Percentiles rank a stretch among this genome's conserved stretches.
phyloP scores from a whole-genome alignment of 495 filamentous ascomycete genomes.

The Letharia columbiana region DNA sequence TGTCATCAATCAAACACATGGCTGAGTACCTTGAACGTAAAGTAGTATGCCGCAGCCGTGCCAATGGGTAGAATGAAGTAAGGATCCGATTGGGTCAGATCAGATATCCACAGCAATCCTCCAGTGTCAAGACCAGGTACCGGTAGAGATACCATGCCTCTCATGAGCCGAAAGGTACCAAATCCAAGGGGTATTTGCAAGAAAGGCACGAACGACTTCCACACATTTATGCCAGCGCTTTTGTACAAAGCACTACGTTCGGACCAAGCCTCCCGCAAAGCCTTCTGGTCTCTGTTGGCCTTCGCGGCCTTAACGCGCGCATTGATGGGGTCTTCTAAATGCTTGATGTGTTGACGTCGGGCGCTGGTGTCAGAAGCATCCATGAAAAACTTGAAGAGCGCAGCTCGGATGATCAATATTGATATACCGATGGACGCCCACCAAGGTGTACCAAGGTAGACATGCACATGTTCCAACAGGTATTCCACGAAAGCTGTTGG shows the following conservation, averaged over 20 bases:
- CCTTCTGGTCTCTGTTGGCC: slow-evolving; percentile 34
- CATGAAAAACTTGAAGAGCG: slow-evolving; percentile 56
- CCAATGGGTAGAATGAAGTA: slow-evolving; percentile 59
- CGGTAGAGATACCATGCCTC: slow-evolving; percentile 65
- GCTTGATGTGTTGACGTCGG: slow-evolving; percentile 40
- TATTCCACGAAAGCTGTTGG: slow-evolving; percentile 60
- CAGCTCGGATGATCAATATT: slow-evolving; percentile 54
- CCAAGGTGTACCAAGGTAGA: slow-evolving; percentile 68
- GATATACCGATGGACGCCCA: slow-evolving; percentile 61
- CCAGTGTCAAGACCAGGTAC: slow-evolving; percentile 67
- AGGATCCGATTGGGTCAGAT: slow-evolving; percentile 74
- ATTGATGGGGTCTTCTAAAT: slow-evolving; percentile 40
- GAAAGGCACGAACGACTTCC: slow-evolving; percentile 47
- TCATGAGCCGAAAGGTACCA: slow-evolving; percentile 69
- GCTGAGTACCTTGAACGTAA: slow-evolving; percentile 48
- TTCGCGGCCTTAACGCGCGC: slow-evolving; percentile 42
- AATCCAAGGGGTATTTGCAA: slow-evolving; percentile 63
- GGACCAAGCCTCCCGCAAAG: slow-evolving; percentile 33
- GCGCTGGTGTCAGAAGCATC: slow-evolving; percentile 50
- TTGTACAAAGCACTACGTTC: slow-evolving; percentile 44
- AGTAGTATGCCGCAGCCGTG: slow-evolving; percentile 41
- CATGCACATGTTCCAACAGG: slow-evolving; percentile 71
- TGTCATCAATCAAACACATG: background rate
- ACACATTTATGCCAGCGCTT: slow-evolving; percentile 42
- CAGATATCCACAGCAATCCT: slow-evolving; percentile 64